Base-by-base conservation (phyloP, 2,329 filamentous ascomycete species). In the Botrytis hyacinthi region DNA sequence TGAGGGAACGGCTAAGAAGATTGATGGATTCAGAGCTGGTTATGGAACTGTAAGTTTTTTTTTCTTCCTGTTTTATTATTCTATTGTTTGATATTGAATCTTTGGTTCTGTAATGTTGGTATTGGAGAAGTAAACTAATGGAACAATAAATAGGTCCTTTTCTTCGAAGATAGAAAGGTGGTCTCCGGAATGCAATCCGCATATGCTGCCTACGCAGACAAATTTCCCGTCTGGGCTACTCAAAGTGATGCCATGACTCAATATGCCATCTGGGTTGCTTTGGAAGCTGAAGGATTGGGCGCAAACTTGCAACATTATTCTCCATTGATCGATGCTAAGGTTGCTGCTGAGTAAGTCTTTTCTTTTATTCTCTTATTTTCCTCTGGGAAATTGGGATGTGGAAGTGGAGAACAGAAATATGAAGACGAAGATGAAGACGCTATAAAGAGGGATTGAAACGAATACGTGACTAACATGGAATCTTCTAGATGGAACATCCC, bases 291-390 rank as follows among this genome's bases (percentile, higher is more conserved):
- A 82, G 94, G 94, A 44, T 88, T 97, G 73, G 94, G 94, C 77
- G 92, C 91, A 81, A 97, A 95, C 87, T 87, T 97, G 71, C 94
- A 97, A 87, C 94, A 97, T 86, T 97, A 97, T 87, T 96, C 94
- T 88, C 94, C 94, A 32, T 83, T 97, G 74, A 89, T 97, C 78
- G 92, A 97, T 84, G 86, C 87, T 77, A 89, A 90, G 84, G 91
- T 94, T 71, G 84, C 87, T 62, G 32, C 40, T 32, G 20, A 57
- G 71, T 71, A 22, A 62, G 68, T 70, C 20, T 29, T 59, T n/a
- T 35, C 12, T 48, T 12, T 29, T 35, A 1, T 12, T 48, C n/a
- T 62, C 61, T 37, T 26, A 5, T 46, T 65, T 20, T 10, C 26
- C 26, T 37, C 6, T 48, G 10, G 9, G 18, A 1, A 29, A 1